Conservation (phyloP, 257 asterid species). For the Cinchona pubescens region DNA sequence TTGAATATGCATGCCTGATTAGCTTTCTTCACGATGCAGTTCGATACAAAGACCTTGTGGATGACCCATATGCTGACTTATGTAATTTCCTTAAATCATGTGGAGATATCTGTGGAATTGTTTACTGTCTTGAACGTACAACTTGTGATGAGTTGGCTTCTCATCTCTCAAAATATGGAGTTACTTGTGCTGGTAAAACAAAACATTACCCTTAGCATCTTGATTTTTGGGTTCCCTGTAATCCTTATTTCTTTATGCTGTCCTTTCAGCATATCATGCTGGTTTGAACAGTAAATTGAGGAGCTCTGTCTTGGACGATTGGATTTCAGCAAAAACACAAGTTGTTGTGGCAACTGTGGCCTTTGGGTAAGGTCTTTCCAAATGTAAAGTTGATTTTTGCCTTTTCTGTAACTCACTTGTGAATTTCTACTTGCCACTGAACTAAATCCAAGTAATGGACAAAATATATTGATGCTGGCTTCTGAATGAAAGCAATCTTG, state of each 20-base stretch:
- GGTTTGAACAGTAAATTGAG: slow-evolving; percentile 79
- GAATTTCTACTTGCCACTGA: neutral
- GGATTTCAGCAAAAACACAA: slow-evolving; percentile 91
- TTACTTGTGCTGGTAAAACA: slow-evolving; percentile 80
- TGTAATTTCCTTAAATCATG: slow-evolving; percentile 72
- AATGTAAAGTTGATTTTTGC: neutral
- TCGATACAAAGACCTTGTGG: slow-evolving; percentile 88
- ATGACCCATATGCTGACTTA: slow-evolving; percentile 74
- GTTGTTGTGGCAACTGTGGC: slow-evolving; percentile 97
- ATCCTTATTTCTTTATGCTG: slow-evolving; percentile 21
- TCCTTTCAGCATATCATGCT: slow-evolving; percentile 81
- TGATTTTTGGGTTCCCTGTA: slow-evolving; percentile 18
- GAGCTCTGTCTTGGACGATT: slow-evolving; percentile 78
- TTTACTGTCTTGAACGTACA: slow-evolving; percentile 93
- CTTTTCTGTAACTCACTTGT: neutral
- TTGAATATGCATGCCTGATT: slow-evolving; percentile 18
- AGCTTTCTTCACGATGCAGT: slow-evolving; percentile 52
- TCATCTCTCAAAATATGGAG: slow-evolving; percentile 62
- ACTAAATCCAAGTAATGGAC: too few relatives aligned
- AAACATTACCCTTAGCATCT: slow-evolving; percentile 12
- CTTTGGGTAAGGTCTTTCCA: slow-evolving; percentile 65
- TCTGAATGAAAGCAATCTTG: too few relatives aligned
- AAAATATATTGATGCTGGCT: too few relatives aligned
- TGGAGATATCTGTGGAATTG: slow-evolving; percentile 78
- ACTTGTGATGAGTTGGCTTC: slow-evolving; percentile 82